Evolutionary conservation across 1,139 yeast genomes (phyloP), one percentile per base, ranked within the genome.

Genomic region (Pichia sp.): DNA sequence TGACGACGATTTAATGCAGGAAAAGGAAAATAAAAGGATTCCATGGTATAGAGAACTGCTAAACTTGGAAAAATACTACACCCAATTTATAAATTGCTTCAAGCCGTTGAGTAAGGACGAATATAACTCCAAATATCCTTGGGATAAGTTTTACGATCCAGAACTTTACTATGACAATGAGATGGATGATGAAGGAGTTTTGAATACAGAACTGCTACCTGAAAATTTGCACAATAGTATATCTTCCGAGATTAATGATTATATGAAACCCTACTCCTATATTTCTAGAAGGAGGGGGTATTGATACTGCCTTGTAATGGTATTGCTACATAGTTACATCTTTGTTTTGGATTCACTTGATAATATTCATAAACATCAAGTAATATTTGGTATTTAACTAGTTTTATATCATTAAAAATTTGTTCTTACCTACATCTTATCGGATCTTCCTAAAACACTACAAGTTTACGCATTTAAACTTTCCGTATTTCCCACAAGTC

Each of bases 181-280:
- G 10, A 40, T 45, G 1, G 51, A 48, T 5, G 52, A 57, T 15
- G 62, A 59, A 15, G 61, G 58, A 16, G 59, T 38, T 8, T 54
- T 62, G 36, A 65, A 64, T 40, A 58, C 58, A 49, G 67, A 60
- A 51, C 64, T 64, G 66, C 53, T 62, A 16, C 68, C 70, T n/a
- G 45, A 45, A 4, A 36, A 48, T 15, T 41, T 50, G 15, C 29
- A 50, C 30, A 53, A 49, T n/a, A 40, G 46, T 1, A 31, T 47
- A 8, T 29, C 44, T 26, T 23, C 8, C n/a, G 38, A 48, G 16
- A 48, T 23, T 15, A 6, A 26, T 15, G 38, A 40, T 11, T n/a
- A 30, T 15, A 45, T 23, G 6, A 49, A n/a, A 3, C 16, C 30
- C 19, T 41, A 50, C 11, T 46, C 47, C 15, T 53, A 53, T 46